Evolutionary conservation across 495 filamentous ascomycete genomes (phyloP), one percentile per base, ranked within the genome.

Genomic region (Hypoxylon subgilvum): DNA sequence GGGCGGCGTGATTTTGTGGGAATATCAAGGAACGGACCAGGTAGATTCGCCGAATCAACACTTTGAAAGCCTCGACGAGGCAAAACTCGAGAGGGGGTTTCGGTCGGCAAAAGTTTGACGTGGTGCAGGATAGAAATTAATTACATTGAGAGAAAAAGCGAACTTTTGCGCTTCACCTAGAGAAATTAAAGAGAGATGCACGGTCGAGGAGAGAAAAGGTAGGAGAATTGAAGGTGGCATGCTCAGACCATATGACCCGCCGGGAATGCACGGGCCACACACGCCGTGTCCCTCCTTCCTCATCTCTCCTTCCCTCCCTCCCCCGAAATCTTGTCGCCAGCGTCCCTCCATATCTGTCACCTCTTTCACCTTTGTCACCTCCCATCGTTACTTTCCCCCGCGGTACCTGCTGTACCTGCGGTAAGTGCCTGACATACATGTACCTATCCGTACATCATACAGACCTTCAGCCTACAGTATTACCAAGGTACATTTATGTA

Each of bases 191-290:
- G 41, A 50, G 45, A 61, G 35, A 65, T 57, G 47, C 39, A 61
- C 52, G 50, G 54, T 57, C 19, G 59, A 57, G 47, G 46, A 57
- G 57, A 53, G 49, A 60, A 42, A 55, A 31, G 66, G 54, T 61
- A 63, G 56, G 60, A 56, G 58, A 66, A 36, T 49, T 59, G 63
- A 66, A 63, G 66, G 63, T 69, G 66, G 63, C 66, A 66, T 66
- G 63, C 63, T 69, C 55, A 57, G 63, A 69, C 63, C 66, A 69
- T 69, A 69, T 69, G 63, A 66, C 63, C 62, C 57, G 62, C 63
- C 41, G 22, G n/a, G 40, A 49, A 42, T 35, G 66, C 66, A 69
- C 66, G 66, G 66, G 66, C 66, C 66, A 68, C 49, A 22, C n/a
- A n/a, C 38, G 36, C 53, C n/a, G 1, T 17, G 4, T 27, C 19